Evolutionary conservation across 108 stramenopile species (phyloP), one percentile per base, ranked within the genome.

Genomic region (Aureococcus anophagefferens): DNA sequence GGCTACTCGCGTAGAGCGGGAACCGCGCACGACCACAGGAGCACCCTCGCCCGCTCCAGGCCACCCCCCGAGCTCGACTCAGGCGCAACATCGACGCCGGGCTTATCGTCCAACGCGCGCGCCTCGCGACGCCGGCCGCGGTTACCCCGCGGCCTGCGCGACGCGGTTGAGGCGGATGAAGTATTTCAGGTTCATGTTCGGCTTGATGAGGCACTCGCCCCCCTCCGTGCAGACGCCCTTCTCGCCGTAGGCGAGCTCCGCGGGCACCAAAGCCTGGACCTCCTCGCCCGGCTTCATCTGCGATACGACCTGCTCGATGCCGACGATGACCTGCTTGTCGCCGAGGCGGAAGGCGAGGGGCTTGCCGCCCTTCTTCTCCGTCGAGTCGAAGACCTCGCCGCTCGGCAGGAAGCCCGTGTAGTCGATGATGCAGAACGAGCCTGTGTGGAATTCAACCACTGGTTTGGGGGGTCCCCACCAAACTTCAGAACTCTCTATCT

Each of bases 141-240:
- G n/a, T n/a, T 68, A 68, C 5, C 35, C 40, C 28, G 68, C 36
- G 15, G 68, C 32, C 18, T 18, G 35, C 21, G 68, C 68, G 35
- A 68, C 40, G 4, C 68, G 68, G 36, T 68, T 68, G 16, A 68
- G 40, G 16, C 30, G 35, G 36, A 68, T 28, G 68, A 40, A 30
- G 37, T 68, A 68, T 35, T 68, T 68, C 33, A 68, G 36, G 29
- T 68, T 68, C 40, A 35, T 40, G 44, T 46, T 46, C 14, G 68
- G 68, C 40, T 31, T 31, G 35, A 78, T 68, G 35, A 78, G 72
- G 71, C 77, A 78, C 33, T 78, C 77, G n/a, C 77, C 77, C 37
- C 69, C 74, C 3, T 78, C 77, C 30, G 75, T 73, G 36, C 77
- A 78, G 30, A 78, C 77, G 30, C 77, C 77, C 76, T 78, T 78